Percentiles rank a stretch among this genome's conserved stretches.
These are phyloP conservation scores for Boletus edulis DNA, from an alignment of 768 basidiomycete species.

Conservation along the genomic window DNA sequence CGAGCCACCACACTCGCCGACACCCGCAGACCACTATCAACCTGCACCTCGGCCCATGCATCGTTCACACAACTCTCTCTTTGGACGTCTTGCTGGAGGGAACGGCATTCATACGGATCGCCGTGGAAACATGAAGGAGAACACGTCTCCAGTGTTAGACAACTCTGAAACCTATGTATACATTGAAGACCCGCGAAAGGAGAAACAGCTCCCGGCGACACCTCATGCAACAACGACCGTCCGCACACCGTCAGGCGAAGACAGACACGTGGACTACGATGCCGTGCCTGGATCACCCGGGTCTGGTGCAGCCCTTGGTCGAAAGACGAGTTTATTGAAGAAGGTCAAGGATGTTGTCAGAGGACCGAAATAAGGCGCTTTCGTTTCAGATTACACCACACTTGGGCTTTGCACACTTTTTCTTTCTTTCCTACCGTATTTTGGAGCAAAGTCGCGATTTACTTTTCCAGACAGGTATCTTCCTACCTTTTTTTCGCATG, in stretches of 20 bases:
- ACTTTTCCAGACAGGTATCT: background rate
- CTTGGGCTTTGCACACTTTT: slow-evolving; percentile 3
- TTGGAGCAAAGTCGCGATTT: slow-evolving; percentile 2
- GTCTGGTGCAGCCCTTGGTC: slow-evolving; percentile 47
- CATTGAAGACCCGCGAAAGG: slow-evolving; percentile 49
- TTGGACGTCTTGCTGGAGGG: slow-evolving; percentile 62
- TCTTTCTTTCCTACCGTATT: slow-evolving; percentile 3
- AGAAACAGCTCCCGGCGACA: slow-evolving; percentile 54
- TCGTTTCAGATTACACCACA: slow-evolving; percentile 4
- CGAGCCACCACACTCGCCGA: slow-evolving; percentile 45
- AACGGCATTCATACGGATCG: slow-evolving; percentile 29
- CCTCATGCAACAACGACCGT: slow-evolving; percentile 30
- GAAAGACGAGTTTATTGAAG: slow-evolving; percentile 79
- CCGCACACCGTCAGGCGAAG: slow-evolving; percentile 29
- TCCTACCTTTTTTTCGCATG: background rate
- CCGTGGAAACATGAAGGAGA: slow-evolving; percentile 37
- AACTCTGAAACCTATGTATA: slow-evolving; percentile 61
- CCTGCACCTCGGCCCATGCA: slow-evolving; percentile 55
- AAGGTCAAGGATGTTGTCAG: slow-evolving; percentile 74
- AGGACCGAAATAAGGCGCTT: slow-evolving; percentile 40
- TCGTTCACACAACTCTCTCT: slow-evolving; percentile 69
- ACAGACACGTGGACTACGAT: slow-evolving; percentile 51
- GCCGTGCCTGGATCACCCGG: slow-evolving; percentile 35
- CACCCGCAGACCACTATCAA: slow-evolving; percentile 32
- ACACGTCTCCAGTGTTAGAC: slow-evolving; percentile 30